Conservation (phyloP, 208 protist species). For the Wallacemonas sp. region DNA sequence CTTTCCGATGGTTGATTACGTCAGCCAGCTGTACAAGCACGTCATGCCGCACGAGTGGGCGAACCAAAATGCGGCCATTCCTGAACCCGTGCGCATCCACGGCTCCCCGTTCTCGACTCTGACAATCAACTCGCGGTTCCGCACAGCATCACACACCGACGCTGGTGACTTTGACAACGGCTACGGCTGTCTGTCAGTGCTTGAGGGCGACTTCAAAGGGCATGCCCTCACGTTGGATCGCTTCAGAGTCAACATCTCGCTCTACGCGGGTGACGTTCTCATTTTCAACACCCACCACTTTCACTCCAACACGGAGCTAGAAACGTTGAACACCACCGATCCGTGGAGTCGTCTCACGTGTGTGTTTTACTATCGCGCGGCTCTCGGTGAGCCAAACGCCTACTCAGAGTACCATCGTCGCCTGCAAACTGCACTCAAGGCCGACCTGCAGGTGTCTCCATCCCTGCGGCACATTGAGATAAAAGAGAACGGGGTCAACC, state of each 20-base stretch:
- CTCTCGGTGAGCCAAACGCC: conserved; percentile 65
- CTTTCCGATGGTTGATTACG: conserved; percentile 87
- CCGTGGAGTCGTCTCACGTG: conserved; percentile 80
- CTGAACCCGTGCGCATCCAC: conserved; percentile 87
- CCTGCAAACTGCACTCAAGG: conserved; percentile 28
- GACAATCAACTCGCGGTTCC: conserved; percentile 90
- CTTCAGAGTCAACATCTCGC: conserved; percentile 61
- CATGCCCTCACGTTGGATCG: conserved; percentile 71
- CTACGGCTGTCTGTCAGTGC: conserved; percentile 77
- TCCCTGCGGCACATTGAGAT: conserved; percentile 24
- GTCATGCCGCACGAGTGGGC: conserved; percentile 69
- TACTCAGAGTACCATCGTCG: conserved; percentile 76
- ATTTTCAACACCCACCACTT: conserved; percentile 92
- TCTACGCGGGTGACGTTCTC: conserved; percentile 85
- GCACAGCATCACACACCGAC: conserved; percentile 89
- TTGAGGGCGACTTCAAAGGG: conserved; percentile 86
- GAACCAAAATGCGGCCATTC: conserved; percentile 76
- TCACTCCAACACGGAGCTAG: conserved; percentile 90
- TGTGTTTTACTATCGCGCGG: conserved; percentile 89
- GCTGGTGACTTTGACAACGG: conserved; percentile 90
- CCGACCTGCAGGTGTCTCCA: conserved; percentile 1
- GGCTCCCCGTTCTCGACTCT: conserved; percentile 87
- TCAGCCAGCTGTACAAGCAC: conserved; percentile 77
- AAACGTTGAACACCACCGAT: conserved; percentile 30
- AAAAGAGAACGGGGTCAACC: conserved; percentile 70